Evolutionary conservation across 257 asterid genomes (phyloP).

Genomic region (Leptodermis oblonga): DNA sequence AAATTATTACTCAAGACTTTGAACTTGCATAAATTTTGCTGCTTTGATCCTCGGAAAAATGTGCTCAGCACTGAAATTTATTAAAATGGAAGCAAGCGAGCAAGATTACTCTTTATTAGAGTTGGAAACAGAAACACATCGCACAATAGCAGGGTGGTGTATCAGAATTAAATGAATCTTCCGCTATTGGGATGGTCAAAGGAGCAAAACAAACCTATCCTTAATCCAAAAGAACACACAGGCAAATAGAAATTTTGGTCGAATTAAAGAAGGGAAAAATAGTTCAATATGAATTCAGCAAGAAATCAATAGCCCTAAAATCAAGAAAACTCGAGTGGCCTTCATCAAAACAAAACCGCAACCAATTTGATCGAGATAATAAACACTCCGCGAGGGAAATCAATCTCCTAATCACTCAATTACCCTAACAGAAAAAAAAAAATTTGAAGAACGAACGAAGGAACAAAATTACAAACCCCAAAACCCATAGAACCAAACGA

Average conservation of each 20-base stretch:
- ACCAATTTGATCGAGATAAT: not conserved
- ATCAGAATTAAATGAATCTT: too few relatives aligned
- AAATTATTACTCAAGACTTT: not conserved
- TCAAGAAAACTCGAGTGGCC: not conserved
- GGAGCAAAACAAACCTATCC: not conserved
- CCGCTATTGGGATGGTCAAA: too few relatives aligned
- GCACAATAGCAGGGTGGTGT: too few relatives aligned
- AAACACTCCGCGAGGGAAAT: not conserved
- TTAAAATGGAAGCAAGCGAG: not conserved
- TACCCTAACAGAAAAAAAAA: not conserved
- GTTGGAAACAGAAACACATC: too few relatives aligned
- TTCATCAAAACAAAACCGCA: not conserved
- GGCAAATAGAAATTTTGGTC: not conserved
- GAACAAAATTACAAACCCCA: not conserved
- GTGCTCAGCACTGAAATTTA: not conserved
- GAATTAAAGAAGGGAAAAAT: not conserved
- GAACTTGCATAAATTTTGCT: not conserved
- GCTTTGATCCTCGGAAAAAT: not conserved
- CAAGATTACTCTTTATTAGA: not conserved
- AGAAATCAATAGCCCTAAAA: not conserved
- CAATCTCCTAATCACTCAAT: not conserved
- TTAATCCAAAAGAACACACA: not conserved
- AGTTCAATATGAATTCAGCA: not conserved
- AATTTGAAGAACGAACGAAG: not conserved
- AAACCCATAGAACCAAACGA: not conserved